Conservation (phyloP, 257 asterid species). For the Solanum gracilifrons region DNA sequence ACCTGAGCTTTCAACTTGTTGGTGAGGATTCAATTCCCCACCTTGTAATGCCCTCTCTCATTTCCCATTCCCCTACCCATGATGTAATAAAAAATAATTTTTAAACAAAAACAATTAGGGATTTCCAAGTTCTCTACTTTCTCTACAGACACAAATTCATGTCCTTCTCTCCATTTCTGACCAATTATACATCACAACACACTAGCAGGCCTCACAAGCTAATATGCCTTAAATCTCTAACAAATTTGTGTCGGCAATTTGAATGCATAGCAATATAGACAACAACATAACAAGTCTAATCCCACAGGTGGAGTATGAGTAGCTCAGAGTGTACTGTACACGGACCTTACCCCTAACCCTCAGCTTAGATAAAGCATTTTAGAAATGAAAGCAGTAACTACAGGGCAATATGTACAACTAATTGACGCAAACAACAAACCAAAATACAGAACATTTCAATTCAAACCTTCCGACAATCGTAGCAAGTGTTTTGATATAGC, state of each 20-base stretch:
- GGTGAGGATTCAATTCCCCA: background rate
- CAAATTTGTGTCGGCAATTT: background rate
- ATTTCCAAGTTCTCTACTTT: background rate
- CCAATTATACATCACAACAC: background rate
- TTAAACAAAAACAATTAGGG: background rate
- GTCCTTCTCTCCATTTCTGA: background rate
- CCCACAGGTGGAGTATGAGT: background rate
- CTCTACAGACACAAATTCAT: background rate
- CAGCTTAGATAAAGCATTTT: background rate
- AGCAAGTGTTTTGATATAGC: slow-evolving; percentile 72
- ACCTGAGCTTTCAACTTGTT: background rate
- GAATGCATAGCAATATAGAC: background rate
- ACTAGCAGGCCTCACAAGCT: background rate
- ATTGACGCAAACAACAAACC: background rate
- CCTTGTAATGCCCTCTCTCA: background rate
- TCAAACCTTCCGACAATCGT: slow-evolving; percentile 65
- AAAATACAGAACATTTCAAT: background rate
- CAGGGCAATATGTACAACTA: background rate
- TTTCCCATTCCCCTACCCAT: background rate
- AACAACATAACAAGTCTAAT: background rate
- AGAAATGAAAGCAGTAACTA: background rate
- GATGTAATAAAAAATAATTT: too few relatives aligned
- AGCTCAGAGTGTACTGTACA: background rate
- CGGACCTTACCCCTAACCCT: background rate
- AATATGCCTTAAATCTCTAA: background rate